Percentiles rank a stretch among this genome's conserved stretches.
Evolutionary conservation across 176 grass and related monocot genomes (phyloP).

Genomic region (Hyparrhenia diplandra): DNA sequence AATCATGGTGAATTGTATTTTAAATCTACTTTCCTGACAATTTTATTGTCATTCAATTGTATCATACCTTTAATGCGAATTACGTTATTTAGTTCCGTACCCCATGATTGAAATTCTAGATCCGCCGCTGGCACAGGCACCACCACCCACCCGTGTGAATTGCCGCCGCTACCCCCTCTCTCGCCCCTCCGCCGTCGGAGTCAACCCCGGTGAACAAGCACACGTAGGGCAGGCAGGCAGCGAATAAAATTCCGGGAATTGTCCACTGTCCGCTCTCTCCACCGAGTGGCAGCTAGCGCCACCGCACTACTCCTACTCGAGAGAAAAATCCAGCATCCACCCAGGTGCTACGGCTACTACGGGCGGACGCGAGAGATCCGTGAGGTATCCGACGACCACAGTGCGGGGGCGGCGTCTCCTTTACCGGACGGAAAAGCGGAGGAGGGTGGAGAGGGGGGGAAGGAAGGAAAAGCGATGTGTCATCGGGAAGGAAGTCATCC

Average conservation of each 20-base stretch:
- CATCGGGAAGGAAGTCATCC: slow-evolving; percentile 37
- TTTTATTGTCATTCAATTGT: too few species aligned
- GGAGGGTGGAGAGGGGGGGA: background rate
- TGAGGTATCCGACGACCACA: background rate
- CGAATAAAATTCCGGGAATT: slow-evolving; percentile 8
- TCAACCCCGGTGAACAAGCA: slow-evolving; percentile 12
- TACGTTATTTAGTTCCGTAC: too few species aligned
- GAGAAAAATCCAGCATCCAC: too few species aligned
- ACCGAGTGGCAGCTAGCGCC: background rate
- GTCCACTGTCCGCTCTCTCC: background rate
- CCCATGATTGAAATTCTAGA: too few species aligned
- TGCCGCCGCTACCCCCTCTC: background rate
- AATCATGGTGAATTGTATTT: too few species aligned
- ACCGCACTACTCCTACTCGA: too few species aligned
- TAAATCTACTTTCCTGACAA: too few species aligned
- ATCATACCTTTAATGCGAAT: too few species aligned
- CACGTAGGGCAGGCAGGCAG: background rate
- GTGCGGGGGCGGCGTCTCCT: too few species aligned
- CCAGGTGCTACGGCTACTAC: too few species aligned
- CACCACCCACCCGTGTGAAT: slow-evolving; percentile 14
- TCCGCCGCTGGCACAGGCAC: too few species aligned
- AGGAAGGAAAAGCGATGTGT: slow-evolving; percentile 37
- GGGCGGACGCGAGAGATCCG: background rate
- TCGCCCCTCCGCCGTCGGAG: background rate
- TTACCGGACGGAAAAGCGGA: slow-evolving; percentile 25